Evolutionary conservation across 306 rosid genomes (phyloP).

Genomic region (Ormosia semicastrata): DNA sequence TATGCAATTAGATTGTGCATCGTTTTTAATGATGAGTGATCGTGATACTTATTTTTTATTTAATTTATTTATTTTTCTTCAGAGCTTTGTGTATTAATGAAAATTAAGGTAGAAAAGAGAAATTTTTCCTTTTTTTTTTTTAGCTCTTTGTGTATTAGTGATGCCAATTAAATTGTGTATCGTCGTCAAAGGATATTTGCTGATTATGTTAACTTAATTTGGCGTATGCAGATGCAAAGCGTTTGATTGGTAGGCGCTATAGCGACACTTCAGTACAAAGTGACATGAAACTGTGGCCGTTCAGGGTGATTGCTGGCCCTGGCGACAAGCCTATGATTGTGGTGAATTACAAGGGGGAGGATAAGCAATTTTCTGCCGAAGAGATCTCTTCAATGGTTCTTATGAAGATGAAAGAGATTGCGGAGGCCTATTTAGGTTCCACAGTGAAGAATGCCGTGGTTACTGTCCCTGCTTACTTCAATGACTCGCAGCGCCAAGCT

Average conservation of each 20-base stretch:
- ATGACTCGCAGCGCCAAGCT: slow-evolving; percentile 61
- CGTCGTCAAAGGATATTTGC: background rate
- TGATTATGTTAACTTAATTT: background rate
- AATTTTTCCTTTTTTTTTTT: no score
- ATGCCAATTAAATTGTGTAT: background rate
- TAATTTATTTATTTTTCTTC: no score
- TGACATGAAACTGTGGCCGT: slow-evolving; percentile 57
- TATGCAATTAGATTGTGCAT: background rate
- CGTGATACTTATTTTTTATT: no score
- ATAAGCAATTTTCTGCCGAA: slow-evolving; percentile 49
- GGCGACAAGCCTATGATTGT: slow-evolving; percentile 55
- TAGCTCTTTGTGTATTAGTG: no score
- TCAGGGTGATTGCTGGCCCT: slow-evolving; percentile 52
- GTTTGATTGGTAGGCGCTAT: slow-evolving; percentile 48
- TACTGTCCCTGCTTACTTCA: slow-evolving; percentile 57
- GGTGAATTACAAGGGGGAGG: slow-evolving; percentile 51
- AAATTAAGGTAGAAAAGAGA: no score
- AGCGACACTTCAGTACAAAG: slow-evolving; percentile 44
- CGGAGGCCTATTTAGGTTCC: slow-evolving; percentile 49
- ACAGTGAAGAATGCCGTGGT: slow-evolving; percentile 50
- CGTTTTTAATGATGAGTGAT: no score
- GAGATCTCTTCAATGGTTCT: slow-evolving; percentile 66
- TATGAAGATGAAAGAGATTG: slow-evolving; percentile 55
- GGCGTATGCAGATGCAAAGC: slow-evolving; percentile 45
- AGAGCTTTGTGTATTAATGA: no score